Base-by-base conservation (phyloP, 805 yeast species). In the Hanseniaspora hatyaiensis region DNA sequence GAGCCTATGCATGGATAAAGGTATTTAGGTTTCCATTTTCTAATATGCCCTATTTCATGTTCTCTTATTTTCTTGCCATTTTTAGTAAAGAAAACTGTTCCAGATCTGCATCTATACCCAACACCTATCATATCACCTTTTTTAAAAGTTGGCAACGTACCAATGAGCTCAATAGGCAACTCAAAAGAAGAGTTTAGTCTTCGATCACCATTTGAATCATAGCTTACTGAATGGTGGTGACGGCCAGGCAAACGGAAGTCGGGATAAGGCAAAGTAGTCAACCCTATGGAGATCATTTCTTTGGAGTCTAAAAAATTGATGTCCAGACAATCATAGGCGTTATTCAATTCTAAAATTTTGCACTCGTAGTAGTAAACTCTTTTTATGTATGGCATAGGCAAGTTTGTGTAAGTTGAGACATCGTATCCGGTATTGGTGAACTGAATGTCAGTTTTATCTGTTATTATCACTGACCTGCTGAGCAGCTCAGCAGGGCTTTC, bases 81-180 rank as follows among this genome's bases (percentile, higher is more conserved):
- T 54, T 95, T 73, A 0, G 98, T 92, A 69, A 88, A 92, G 57
- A 92, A 92, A 0, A 92, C 73, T 0, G 95, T 79, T 2, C 96
- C 95, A 15, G 84, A 70, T 38, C 86, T 70, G 2, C 84, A 77
- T 51, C 89, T 72, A 59, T 85, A 82, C 0, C 98, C 98, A 24
- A 89, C 75, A 2, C 98, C 98, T 12, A 92, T 72, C 28, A 92
- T 94, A 62, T 92, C 98, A 26, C 96, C 96, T 53, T 82, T 78
- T 30, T 75, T 72, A 40, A 80, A 63, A 20, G 62, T 55, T 0
- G 94, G 89, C 50, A 77, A 71, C 57, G 79, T 55, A 54, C 73
- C 51, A 59, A 72, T 52, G 60, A 84, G 64, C 55, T 66, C 57
- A 50, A 61, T 55, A 4, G 68, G 68, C 39, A 69, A 49, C 44